phyloP scores from a whole-genome alignment of 208 protist genomes.

The Leishmania turanica region DNA sequence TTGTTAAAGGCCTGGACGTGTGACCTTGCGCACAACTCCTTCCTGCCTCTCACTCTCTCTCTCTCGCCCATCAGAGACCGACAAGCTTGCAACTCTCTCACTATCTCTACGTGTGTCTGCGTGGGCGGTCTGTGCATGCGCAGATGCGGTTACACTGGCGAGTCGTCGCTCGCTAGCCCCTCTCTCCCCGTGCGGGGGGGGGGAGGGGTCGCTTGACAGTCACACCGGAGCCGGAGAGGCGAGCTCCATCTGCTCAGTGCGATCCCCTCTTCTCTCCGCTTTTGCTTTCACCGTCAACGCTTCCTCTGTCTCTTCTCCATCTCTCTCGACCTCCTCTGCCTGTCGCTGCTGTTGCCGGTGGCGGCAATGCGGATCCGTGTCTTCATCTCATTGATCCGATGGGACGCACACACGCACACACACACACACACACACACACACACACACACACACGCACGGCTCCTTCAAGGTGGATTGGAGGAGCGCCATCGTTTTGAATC shows the following conservation, averaged over 20 bases:
- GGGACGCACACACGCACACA: neutral
- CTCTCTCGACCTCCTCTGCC: neutral
- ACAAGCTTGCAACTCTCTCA: neutral
- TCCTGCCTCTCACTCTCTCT: neutral
- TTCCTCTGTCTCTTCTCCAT: neutral
- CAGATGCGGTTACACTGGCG: neutral
- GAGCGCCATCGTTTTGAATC: neutral
- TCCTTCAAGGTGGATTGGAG: neutral
- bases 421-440: slow-evolving; percentile 1
- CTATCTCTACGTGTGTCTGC: neutral
- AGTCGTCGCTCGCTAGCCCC: neutral
- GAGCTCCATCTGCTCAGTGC: neutral
- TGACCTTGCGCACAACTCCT: neutral
- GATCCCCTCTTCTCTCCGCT: neutral
- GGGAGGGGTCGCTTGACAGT: neutral
- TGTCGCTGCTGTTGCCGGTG: neutral
- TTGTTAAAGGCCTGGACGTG: neutral
- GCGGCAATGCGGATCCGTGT: neutral
- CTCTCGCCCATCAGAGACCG: neutral
- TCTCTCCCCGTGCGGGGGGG: neutral
- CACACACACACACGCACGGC: neutral
- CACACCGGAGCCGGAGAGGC: neutral
- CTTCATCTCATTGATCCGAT: neutral
- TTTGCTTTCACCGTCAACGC: no score
- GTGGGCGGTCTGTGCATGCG: neutral